Conservation (phyloP, 2,329 filamentous ascomycete species). For the Curvularia sp. region DNA sequence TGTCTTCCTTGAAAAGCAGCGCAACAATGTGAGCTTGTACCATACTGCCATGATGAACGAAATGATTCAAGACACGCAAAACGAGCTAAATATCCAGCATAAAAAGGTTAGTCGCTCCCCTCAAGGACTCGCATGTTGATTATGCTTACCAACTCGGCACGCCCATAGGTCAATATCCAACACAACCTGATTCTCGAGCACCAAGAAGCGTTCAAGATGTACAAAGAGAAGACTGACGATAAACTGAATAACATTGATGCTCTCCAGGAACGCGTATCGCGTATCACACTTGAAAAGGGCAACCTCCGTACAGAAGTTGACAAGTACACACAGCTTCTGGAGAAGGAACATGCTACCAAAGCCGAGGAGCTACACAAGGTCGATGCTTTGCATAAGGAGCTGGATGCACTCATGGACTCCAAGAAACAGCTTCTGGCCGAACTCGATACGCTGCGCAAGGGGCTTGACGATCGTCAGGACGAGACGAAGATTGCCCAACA, state of each 20-base stretch:
- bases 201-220: conserved; percentile 36
- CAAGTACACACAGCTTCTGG: conserved; percentile 25
- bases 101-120: conserved; percentile 27
- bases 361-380: conserved; percentile 17
- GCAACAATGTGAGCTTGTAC: conserved; percentile 37
- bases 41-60: conserved; percentile 36
- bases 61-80: conserved; percentile 30
- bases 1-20: conserved; percentile 39
- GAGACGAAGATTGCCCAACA: conserved; percentile 27
- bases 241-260: conserved; percentile 35
- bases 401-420: conserved; percentile 20
- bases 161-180: conserved; percentile 28
- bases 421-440: conserved; percentile 30
- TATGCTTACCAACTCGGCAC: not conserved
- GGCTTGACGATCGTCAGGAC: conserved; percentile 21
- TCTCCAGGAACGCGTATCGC: conserved; percentile 36
- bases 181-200: conserved; percentile 39
- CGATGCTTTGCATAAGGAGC: conserved; percentile 26
- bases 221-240: conserved; percentile 26
- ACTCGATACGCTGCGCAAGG: conserved; percentile 25
- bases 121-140: not conserved
- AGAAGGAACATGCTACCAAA: conserved; percentile 17
- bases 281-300: conserved; percentile 41
- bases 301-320: conserved; percentile 38
- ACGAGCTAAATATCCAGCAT: conserved; percentile 37